phyloP scores from a whole-genome alignment of 1,284 basidiomycete genomes.

The Cystobasidium sp. region DNA sequence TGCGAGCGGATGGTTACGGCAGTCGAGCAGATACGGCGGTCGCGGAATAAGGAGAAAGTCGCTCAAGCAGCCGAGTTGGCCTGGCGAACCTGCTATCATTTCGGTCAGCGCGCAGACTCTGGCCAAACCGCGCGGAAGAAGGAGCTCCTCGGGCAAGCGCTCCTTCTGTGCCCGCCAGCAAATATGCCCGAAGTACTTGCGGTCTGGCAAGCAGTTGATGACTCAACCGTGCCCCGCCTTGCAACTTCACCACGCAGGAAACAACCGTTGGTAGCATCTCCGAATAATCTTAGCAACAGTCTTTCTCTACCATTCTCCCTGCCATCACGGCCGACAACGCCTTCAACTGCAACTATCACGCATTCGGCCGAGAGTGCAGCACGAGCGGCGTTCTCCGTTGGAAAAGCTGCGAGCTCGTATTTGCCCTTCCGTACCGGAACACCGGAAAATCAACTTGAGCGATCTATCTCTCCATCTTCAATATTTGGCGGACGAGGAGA shows the following conservation, averaged over 20 bases:
- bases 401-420: constrained; percentile 43
- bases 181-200: constrained; percentile 72
- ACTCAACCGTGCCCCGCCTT: constrained; percentile 10
- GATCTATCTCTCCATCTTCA: background rate
- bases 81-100: constrained; percentile 82
- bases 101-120: constrained; percentile 79
- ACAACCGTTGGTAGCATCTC: background rate
- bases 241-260: background rate
- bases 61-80: constrained; percentile 73
- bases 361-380: constrained; percentile 40
- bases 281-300: background rate
- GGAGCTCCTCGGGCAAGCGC: constrained; percentile 74
- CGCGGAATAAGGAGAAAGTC: constrained; percentile 49
- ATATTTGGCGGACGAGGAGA: constrained; percentile 4
- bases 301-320: constrained; percentile 27
- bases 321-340: constrained; percentile 31
- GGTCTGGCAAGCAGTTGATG: constrained; percentile 67
- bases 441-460: background rate
- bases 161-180: constrained; percentile 84
- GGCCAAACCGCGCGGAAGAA: constrained; percentile 65
- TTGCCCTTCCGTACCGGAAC: constrained; percentile 23
- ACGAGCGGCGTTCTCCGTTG: constrained; percentile 34
- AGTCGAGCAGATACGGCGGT: constrained; percentile 63
- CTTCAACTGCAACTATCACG: constrained; percentile 7
- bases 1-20: constrained; percentile 72